A percentile compares a stretch with the other conserved stretches of the same genome.
Conservation (phyloP, 164 flowering plant genomes). For the Umbellularia californica region DNA sequence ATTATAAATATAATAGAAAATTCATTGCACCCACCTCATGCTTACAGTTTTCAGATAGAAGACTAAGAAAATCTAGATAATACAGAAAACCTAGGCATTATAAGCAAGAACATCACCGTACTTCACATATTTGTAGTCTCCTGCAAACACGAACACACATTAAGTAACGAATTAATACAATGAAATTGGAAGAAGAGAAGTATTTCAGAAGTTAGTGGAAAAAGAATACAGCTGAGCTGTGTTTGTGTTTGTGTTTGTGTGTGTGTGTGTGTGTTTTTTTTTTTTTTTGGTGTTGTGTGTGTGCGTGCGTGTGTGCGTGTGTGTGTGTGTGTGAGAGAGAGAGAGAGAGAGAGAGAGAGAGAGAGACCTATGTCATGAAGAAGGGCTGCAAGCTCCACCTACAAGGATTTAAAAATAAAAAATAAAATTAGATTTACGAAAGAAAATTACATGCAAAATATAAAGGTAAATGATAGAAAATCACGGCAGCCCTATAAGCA, state of each 20-base stretch:
- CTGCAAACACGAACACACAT: constrained; percentile 38
- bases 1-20: no score
- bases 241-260: no score
- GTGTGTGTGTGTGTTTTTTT: no score
- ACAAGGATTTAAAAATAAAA: constrained; percentile 11
- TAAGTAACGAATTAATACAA: not conserved
- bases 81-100: not conserved
- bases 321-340: not conserved
- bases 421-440: not conserved
- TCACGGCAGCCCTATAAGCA: no score
- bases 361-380: constrained; percentile 80
- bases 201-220: not conserved
- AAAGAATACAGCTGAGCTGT: not conserved
- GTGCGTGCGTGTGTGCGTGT: no score
- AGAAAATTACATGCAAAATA: not conserved
- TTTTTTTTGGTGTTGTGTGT: no score
- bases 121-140: constrained; percentile 85
- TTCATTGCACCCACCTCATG: not conserved
- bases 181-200: not conserved
- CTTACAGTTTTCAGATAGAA: not conserved
- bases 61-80: not conserved
- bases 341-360: constrained; percentile 5
- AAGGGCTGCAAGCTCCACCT: constrained; percentile 95
- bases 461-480: no score
- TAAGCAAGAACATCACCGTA: constrained; percentile 13